Conservation (phyloP, 139 green algal genomes). For the Astrephomene gubernaculifera region DNA sequence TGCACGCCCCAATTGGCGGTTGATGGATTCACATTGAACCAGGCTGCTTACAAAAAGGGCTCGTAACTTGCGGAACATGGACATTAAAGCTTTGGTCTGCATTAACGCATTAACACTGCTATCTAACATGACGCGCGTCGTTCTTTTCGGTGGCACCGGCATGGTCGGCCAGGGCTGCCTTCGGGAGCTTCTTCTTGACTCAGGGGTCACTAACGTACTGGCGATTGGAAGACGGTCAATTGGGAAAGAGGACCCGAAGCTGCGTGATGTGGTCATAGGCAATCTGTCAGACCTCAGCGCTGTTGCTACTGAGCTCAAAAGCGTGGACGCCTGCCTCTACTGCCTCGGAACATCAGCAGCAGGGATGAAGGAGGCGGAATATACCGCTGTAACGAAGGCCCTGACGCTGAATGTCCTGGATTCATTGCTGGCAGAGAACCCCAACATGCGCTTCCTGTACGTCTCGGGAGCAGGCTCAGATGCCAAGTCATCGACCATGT, state of each 20-base stretch:
- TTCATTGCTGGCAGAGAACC: neutral
- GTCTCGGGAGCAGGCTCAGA: constrained; percentile 7
- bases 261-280: neutral
- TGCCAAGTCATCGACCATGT: constrained; percentile 4
- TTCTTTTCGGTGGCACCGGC: constrained; percentile 17
- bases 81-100: no score
- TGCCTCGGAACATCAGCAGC: constrained; percentile 1
- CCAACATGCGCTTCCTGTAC: constrained; percentile 16
- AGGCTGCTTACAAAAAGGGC: no score
- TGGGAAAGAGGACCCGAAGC: constrained; percentile 15
- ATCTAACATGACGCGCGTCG: constrained; percentile 15
- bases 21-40: no score
- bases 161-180: constrained; percentile 13
- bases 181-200: neutral
- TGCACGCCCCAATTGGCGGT: no score
- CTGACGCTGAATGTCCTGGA: constrained; percentile 11
- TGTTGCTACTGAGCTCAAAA: neutral
- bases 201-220: neutral
- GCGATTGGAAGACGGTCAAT: neutral
- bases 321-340: constrained; percentile 23
- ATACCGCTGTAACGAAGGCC: constrained; percentile 8
- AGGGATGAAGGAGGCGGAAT: neutral
- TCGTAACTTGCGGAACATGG: no score
- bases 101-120: no score
- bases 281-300: neutral